These are phyloP conservation scores for Endocalyx cinctus DNA, from an alignment of 2,329 filamentous ascomycete genomes.

Conservation along the genomic window DNA sequence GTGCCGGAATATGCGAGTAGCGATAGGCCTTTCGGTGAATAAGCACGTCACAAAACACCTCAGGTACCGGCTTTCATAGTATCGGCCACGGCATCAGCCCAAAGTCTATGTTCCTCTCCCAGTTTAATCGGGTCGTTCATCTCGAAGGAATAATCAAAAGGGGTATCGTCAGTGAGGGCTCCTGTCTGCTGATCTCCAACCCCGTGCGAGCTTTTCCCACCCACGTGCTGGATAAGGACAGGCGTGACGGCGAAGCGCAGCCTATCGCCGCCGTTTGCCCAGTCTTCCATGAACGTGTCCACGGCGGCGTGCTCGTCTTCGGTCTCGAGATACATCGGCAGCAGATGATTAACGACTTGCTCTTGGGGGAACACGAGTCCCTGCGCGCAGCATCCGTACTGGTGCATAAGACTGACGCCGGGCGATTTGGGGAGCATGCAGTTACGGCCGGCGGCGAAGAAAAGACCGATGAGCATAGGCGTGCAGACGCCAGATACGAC, in stretches of 20 bases:
- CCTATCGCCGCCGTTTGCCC: constrained; percentile 11
- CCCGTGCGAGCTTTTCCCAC: constrained; percentile 21
- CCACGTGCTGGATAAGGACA: constrained; percentile 24
- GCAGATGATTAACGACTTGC: constrained; percentile 13
- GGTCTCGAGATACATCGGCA: constrained; percentile 16
- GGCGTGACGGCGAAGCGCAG: constrained; percentile 24
- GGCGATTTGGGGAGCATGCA: constrained; percentile 14
- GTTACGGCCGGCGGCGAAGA: constrained; percentile 19
- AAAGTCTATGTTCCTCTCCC: constrained; percentile 15
- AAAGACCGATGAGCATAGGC: constrained; percentile 19
- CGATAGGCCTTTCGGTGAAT: too few relatives aligned
- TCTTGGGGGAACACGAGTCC: constrained; percentile 21
- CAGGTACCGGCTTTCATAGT: too few relatives aligned
- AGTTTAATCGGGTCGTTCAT: constrained; percentile 16
- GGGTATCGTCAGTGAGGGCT: constrained; percentile 9
- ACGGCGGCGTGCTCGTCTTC: constrained; percentile 10
- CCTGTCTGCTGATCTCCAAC: constrained; percentile 11
- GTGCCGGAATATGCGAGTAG: too few relatives aligned
- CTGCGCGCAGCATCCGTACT: constrained; percentile 23
- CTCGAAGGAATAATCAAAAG: constrained; percentile 19
- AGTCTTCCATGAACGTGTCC: constrained; percentile 24
- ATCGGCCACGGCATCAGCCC: too few relatives aligned
- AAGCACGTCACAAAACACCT: too few relatives aligned
- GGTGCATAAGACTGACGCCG: constrained; percentile 19
- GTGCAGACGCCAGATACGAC: constrained; percentile 14